Base-by-base conservation (phyloP, 257 asterid genomes). In the Ligustrum vulgare region DNA sequence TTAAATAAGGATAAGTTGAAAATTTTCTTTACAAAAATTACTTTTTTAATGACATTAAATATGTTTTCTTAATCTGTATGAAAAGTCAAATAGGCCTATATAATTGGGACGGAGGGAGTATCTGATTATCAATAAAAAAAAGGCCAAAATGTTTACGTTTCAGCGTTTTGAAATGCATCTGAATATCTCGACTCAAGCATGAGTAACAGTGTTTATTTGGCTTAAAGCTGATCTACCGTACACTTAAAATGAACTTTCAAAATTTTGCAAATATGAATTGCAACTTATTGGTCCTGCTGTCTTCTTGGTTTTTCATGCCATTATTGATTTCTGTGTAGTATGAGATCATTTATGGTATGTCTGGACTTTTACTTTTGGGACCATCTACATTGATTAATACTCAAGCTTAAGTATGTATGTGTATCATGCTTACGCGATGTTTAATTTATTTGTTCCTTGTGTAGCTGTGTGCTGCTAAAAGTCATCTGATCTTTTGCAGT, bases 401-500 rank as follows among this genome's bases (percentile, higher is more conserved):
- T 60, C 15, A 6, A 60, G 66, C 66, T 6, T 8, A 18, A 56
- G 34, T 23, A 23, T 22, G 66, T 60, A 60, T 15, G 5, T 4
- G 15, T 60, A 20, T 60, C 33, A 60, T 60, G 66, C 66, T 60
- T 60, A 34, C 8, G 9, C 23, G 34, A 23, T 60, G 66, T 60
- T 8, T 6, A n/a, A 56, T 34, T 18, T 35, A 34, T 68, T 22
- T 36, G n/a, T 60, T 15, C 32, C 66, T 60, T 8, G 16, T 9
- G 69, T 67, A 4, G 15, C 66, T 60, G 66, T 37, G 11, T 71
- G 64, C 64, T 11, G 72, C 67, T 77, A 77, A 68, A 58, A 28
- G 41, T 67, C 25, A 28, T 25, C 63, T 43, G 20, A 10, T 60
- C 22, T 67, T 67, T 82, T 81, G 83, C 91, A 95, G 99, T 54